Conservation (phyloP, 768 basidiomycete genomes). For the Tephrocybe sp. region DNA sequence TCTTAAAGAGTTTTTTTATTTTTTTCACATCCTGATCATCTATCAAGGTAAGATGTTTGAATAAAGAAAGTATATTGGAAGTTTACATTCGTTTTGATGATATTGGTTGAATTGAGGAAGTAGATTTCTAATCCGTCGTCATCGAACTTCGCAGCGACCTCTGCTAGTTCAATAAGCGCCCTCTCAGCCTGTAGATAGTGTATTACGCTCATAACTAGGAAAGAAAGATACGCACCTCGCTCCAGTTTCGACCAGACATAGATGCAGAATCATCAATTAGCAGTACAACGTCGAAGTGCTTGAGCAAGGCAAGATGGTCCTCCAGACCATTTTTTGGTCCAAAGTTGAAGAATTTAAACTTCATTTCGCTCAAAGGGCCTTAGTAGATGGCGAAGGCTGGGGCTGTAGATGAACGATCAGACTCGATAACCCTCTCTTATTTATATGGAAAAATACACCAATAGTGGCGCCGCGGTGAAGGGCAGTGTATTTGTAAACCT, state of each 20-base stretch:
- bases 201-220: too few species aligned
- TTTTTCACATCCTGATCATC: not conserved
- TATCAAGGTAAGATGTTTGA: not conserved
- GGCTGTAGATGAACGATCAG: too few species aligned
- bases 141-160: constrained; percentile 42
- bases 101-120: constrained; percentile 43
- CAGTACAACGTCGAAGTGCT: constrained; percentile 47
- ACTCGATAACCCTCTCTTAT: too few species aligned
- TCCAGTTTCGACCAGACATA: constrained; percentile 46
- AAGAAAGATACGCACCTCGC: constrained; percentile 30
- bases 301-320: constrained; percentile 17
- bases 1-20: not conserved
- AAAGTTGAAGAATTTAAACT: too few species aligned
- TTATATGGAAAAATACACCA: too few species aligned
- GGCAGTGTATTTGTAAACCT: too few species aligned
- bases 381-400: too few species aligned
- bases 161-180: constrained; percentile 42
- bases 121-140: constrained; percentile 52
- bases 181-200: constrained; percentile 37
- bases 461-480: too few species aligned
- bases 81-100: not conserved
- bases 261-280: constrained; percentile 55
- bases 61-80: not conserved
- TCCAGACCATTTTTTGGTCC: not conserved
- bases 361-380: too few species aligned